phyloP scores from a whole-genome alignment of 2,329 filamentous ascomycete species.

The Aspergillus brasiliensis region DNA sequence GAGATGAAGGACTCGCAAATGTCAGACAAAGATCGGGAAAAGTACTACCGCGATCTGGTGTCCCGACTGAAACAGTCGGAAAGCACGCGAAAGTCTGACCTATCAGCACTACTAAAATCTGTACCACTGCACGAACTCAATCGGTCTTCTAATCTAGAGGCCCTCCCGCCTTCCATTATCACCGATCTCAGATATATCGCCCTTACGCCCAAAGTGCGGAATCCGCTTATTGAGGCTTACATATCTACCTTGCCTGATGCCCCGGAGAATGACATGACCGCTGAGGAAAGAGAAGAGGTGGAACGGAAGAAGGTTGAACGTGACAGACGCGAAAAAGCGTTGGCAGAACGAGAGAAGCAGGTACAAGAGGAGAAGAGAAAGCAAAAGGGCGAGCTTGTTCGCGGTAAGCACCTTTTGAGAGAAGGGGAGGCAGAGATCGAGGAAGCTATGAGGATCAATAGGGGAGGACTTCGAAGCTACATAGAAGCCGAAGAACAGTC shows the following conservation, averaged over 20 bases:
- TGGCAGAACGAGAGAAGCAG: slow-evolving; percentile 46
- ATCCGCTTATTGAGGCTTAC: slow-evolving; percentile 46
- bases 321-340: slow-evolving; percentile 47
- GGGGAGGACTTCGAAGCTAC: slow-evolving; percentile 45
- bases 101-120: slow-evolving; percentile 48
- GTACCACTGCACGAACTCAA: slow-evolving; percentile 44
- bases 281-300: slow-evolving; percentile 40
- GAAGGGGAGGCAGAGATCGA: slow-evolving; percentile 49
- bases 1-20: slow-evolving; percentile 62
- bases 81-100: slow-evolving; percentile 48
- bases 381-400: slow-evolving; percentile 42
- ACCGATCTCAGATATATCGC: slow-evolving; percentile 50
- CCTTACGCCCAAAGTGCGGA: slow-evolving; percentile 40
- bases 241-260: slow-evolving; percentile 46
- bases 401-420: slow-evolving; percentile 44
- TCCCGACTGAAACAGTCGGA: slow-evolving; percentile 50
- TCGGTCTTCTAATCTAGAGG: slow-evolving; percentile 40
- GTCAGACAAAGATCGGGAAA: slow-evolving; percentile 52
- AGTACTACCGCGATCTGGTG: slow-evolving; percentile 52
- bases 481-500: slow-evolving; percentile 33
- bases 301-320: slow-evolving; percentile 45
- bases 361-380: slow-evolving; percentile 48
- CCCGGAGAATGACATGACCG: slow-evolving; percentile 40
- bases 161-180: slow-evolving; percentile 44
- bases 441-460: slow-evolving; percentile 47